Evolutionary conservation across 1,284 basidiomycete genomes (phyloP).

Genomic region (Chiua sp.): DNA sequence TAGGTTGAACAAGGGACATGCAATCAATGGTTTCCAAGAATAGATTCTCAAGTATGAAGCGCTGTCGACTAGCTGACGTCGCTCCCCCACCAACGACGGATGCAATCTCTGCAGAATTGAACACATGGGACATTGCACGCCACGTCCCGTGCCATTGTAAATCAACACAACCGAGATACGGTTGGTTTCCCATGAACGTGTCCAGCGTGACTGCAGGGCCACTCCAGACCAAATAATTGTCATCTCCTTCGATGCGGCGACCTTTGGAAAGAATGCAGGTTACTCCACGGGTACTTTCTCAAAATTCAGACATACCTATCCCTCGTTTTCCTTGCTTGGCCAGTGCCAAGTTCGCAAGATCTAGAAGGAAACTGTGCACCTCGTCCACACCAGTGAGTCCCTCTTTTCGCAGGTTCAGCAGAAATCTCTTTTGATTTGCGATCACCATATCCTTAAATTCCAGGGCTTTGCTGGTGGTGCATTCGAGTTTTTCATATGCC

Average conservation of each 20-base stretch:
- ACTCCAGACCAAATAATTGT: slow-evolving; percentile 18
- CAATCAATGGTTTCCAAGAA: slow-evolving; percentile 35
- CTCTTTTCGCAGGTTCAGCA: slow-evolving; percentile 10
- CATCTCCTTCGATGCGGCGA: slow-evolving; percentile 1
- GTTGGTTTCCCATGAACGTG: slow-evolving; percentile 9
- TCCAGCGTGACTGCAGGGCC: slow-evolving; percentile 19
- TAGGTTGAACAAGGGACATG: slow-evolving; percentile 3
- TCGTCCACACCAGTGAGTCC: slow-evolving; percentile 21
- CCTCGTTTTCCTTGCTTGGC: slow-evolving; percentile 6
- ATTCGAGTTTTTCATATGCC: not conserved
- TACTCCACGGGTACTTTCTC: not conserved
- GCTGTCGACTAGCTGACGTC: not conserved
- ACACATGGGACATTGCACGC: slow-evolving; percentile 12
- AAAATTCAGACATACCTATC: not conserved
- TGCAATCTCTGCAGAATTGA: slow-evolving; percentile 2
- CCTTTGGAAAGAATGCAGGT: slow-evolving; percentile 14
- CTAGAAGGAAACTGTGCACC: slow-evolving; percentile 19
- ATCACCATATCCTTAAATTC: slow-evolving; percentile 7
- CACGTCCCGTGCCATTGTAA: slow-evolving; percentile 11
- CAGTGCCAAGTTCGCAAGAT: slow-evolving; percentile 21
- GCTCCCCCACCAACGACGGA: not conserved
- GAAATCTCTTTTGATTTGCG: slow-evolving; percentile 8
- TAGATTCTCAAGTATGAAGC: slow-evolving; percentile 34
- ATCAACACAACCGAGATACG: slow-evolving; percentile 4
- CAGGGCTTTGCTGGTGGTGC: not conserved